Base-by-base conservation (phyloP, 768 basidiomycete genomes). In the Suillus cothurnatus region DNA sequence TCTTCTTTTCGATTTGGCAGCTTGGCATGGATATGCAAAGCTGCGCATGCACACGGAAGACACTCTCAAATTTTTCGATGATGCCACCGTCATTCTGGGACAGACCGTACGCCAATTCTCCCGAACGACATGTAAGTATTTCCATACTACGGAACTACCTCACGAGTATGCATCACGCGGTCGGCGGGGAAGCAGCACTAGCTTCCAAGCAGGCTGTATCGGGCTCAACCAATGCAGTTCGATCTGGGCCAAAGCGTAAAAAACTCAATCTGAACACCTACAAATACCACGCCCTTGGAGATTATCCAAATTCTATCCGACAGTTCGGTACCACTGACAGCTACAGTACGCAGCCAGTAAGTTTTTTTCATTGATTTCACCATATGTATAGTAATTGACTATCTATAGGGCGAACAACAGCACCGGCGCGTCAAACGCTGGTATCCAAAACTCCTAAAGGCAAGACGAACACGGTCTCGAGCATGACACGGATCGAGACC, bases 311-410 rank as follows among this genome's bases (percentile, higher is more conserved):
- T n/a, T 8, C 45, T 8, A n/a, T 45, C n/a, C 4, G 45, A n/a
- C n/a, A 45, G 11, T 45, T 45, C 11, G 4, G 45, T 45, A 76
- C 79, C 6, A 76, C 75, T 0, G 79, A 81, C 59, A 68, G 64
- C 8, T 81, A 76, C 65, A 74, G 76, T 0, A 81, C 78, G 3
- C 73, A 78, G 41, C 41, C 34, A 1, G 60, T 81, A 67, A n/a
- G n/a, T 38, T 3, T 38, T 38, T 38, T 43, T 43, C 8, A 43
- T 45, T 45, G 11, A 7, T 21, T 45, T 17, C 1, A 21, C 3
- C 11, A 21, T n/a, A 8, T 41, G 45, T 21, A 45, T 45, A n/a
- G 6, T 45, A 17, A n/a, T 45, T 0, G 8, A 21, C 11, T 0
- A 45, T n/a, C 6, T 45, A 21, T n/a, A 45, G 45, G 21, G 45